Evolutionary conservation across 441 rosid species (phyloP).

Genomic region (Croton laevigatus): DNA sequence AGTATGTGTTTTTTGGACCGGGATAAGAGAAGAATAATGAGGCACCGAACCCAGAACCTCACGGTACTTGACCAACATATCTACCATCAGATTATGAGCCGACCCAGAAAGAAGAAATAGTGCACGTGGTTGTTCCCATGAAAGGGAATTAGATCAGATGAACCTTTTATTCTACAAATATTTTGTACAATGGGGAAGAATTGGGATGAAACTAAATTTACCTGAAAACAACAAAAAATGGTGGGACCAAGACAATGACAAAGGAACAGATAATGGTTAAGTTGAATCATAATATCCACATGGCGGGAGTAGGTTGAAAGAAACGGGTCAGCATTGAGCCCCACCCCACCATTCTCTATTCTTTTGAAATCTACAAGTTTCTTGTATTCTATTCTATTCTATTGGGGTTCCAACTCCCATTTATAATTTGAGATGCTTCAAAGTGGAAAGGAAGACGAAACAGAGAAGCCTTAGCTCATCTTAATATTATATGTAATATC

Average conservation of each 20-base stretch:
- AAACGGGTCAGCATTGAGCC: neutral
- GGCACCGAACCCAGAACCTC: no score
- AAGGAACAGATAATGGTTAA: neutral
- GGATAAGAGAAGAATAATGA: no score
- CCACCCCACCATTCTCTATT: neutral
- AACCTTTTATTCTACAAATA: neutral
- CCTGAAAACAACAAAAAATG: no score
- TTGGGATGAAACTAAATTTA: no score
- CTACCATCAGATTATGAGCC: no score
- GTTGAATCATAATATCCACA: neutral
- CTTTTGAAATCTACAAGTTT: slow-evolving; percentile 14
- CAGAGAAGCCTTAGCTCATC: neutral
- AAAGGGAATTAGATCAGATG: neutral
- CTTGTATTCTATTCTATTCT: neutral
- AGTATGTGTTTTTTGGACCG: no score
- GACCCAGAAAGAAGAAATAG: no score
- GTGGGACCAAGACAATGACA: neutral
- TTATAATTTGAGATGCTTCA: neutral
- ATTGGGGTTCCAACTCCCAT: neutral
- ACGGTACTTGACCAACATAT: no score
- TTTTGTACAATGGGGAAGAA: no score
- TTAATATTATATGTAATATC: no score
- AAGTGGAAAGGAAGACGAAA: neutral
- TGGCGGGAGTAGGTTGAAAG: slow-evolving; percentile 18
- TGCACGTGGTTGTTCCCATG: neutral